phyloP scores from a whole-genome alignment of 257 asterid genomes.

The Craterostigma plantagineum region DNA sequence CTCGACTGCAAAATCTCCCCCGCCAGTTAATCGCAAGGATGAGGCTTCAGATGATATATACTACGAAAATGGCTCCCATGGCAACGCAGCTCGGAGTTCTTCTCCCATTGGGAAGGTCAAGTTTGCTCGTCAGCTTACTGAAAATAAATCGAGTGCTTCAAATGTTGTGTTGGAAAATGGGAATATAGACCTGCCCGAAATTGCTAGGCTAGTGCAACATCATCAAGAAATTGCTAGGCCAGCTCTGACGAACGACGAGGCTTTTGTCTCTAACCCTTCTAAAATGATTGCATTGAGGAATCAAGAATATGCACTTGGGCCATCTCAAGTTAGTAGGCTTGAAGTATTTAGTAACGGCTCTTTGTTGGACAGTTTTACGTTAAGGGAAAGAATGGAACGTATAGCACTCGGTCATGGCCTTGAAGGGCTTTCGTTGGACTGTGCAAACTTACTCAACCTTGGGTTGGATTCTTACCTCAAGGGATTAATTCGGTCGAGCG shows the following conservation, averaged over 20 bases:
- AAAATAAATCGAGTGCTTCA: constrained; percentile 18
- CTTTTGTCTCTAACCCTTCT: constrained; percentile 8
- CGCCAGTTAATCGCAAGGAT: constrained; percentile 22
- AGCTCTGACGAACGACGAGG: constrained; percentile 15
- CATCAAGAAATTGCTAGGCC: constrained; percentile 14
- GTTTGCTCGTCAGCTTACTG: constrained; percentile 19
- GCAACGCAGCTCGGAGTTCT: constrained; percentile 7
- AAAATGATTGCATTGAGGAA: constrained; percentile 14
- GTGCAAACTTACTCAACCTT: constrained; percentile 47
- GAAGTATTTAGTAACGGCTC: constrained; percentile 1
- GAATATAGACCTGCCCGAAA: constrained; percentile 16
- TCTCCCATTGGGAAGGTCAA: constrained; percentile 30
- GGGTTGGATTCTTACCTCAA: constrained; percentile 67
- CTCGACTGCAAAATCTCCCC: constrained; percentile 42
- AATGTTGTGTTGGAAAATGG: constrained; percentile 35
- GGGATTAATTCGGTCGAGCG: constrained; percentile 45
- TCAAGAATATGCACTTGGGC: too few relatives aligned
- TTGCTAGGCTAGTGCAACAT: too few relatives aligned
- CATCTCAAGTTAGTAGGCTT: too few relatives aligned
- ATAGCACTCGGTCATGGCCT: constrained; percentile 56
- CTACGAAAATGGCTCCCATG: constrained; percentile 50
- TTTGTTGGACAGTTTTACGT: constrained; percentile 38
- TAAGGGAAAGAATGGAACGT: constrained; percentile 60
- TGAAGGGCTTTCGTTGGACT: constrained; percentile 55
- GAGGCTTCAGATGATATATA: constrained; percentile 26